phyloP scores from a whole-genome alignment of 1,139 yeast species.

The Taphrina betulina region DNA sequence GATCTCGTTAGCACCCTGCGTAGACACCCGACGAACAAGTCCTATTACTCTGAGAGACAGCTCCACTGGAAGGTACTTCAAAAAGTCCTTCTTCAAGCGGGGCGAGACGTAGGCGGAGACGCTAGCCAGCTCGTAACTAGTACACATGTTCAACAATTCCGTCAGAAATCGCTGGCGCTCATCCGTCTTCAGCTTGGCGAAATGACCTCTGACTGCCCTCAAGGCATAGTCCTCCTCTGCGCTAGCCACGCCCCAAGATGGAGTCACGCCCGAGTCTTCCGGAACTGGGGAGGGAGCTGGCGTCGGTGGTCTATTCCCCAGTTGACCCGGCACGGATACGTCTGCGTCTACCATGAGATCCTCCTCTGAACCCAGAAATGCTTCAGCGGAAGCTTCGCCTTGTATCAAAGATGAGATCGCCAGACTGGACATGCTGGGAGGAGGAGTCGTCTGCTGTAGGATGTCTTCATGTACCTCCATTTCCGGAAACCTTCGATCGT shows the following conservation, averaged over 20 bases:
- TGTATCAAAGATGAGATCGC: background rate
- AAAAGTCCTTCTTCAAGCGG: constrained; percentile 80
- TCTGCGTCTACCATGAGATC: no score
- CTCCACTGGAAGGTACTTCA: constrained; percentile 78
- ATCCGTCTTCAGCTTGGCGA: constrained; percentile 31
- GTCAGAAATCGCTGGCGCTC: constrained; percentile 40
- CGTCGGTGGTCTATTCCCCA: constrained; percentile 38
- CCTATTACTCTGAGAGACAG: constrained; percentile 59
- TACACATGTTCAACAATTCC: constrained; percentile 42
- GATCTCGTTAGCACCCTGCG: background rate
- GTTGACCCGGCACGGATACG: no score
- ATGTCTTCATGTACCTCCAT: no score
- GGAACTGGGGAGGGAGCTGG: constrained; percentile 43
- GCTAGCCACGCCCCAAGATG: constrained; percentile 22
- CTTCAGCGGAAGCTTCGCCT: constrained; percentile 3
- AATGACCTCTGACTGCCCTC: constrained; percentile 35
- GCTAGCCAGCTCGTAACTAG: constrained; percentile 66
- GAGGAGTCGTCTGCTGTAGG: no score
- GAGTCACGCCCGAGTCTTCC: constrained; percentile 19
- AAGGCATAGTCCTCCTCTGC: constrained; percentile 31
- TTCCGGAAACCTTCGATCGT: no score
- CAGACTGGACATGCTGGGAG: no score
- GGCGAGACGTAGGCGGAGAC: constrained; percentile 73
- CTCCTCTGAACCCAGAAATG: no score
- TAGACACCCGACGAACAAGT: background rate